Conservation (phyloP, 2,329 filamentous ascomycete genomes). For the Diaporthe amygdali region DNA sequence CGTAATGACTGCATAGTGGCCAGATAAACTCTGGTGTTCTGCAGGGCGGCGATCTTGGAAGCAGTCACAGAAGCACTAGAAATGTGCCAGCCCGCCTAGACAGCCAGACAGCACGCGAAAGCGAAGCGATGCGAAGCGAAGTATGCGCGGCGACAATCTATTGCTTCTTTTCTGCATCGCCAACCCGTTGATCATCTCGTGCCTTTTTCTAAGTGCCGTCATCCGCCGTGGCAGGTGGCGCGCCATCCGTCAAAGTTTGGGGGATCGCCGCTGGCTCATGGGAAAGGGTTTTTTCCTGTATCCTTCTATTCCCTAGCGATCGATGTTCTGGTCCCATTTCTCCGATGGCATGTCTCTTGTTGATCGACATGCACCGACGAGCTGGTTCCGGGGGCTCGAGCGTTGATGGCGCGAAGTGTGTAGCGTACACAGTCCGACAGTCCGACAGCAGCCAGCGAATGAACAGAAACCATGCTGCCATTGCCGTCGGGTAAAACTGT, state of each 20-base stretch:
- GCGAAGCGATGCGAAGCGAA: background rate
- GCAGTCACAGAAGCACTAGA: slow-evolving; percentile 18
- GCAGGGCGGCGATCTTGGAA: slow-evolving; percentile 22
- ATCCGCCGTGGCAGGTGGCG: background rate
- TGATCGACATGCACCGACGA: slow-evolving; percentile 1
- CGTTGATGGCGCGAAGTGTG: background rate
- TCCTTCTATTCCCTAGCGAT: background rate
- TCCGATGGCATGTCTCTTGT: background rate
- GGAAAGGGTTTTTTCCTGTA: background rate
- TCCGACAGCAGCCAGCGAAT: background rate
- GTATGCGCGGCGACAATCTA: background rate
- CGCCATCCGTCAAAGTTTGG: background rate
- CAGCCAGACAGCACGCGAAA: background rate
- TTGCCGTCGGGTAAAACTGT: background rate
- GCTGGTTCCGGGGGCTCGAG: slow-evolving; percentile 1
- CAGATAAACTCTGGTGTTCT: slow-evolving; percentile 7
- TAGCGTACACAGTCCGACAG: background rate
- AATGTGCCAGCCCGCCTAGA: background rate
- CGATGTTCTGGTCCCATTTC: background rate
- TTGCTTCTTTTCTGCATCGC: background rate
- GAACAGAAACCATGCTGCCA: background rate
- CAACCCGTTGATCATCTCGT: background rate
- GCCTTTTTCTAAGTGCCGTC: background rate
- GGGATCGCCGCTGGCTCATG: background rate
- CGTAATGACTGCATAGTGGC: slow-evolving; percentile 5